Conservation (phyloP, 1,139 yeast species). For the Kurtzmaniella quercitrusa region DNA sequence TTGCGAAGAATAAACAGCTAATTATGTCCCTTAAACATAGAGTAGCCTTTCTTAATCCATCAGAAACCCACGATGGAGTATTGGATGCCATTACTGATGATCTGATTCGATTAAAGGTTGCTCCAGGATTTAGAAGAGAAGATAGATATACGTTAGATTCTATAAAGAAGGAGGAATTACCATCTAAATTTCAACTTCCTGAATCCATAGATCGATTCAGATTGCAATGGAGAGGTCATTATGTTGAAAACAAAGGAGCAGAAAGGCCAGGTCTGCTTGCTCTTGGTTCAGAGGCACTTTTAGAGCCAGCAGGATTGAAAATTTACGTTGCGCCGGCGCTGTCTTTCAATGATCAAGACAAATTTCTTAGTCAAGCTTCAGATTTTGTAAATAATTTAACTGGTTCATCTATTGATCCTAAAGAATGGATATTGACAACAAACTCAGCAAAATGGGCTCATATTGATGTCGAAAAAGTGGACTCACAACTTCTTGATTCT, state of each 20-base stretch:
- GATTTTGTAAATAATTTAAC: background rate
- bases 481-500: background rate
- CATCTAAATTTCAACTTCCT: constrained; percentile 5
- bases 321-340: background rate
- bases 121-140: constrained; percentile 18
- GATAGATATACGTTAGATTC: constrained; percentile 12
- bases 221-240: constrained; percentile 5
- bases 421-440: background rate
- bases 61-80: constrained; percentile 22
- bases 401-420: background rate
- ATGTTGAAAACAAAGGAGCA: background rate
- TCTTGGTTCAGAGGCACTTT: constrained; percentile 3
- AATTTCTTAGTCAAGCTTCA: background rate
- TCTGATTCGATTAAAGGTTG: constrained; percentile 12
- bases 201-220: constrained; percentile 10
- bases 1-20: too few species aligned
- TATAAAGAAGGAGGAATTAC: background rate
- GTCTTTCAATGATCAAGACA: background rate
- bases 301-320: background rate
- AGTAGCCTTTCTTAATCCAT: constrained; percentile 30
- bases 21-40: constrained; percentile 19
- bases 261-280: constrained; percentile 3
- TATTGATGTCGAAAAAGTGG: background rate
- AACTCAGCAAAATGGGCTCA: background rate
- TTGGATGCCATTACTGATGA: constrained; percentile 16